A percentile compares a stretch with the other conserved stretches of the same genome.
Evolutionary conservation across 768 basidiomycete species (phyloP).

Genomic region (Phlebiopsis flavidoalba): DNA sequence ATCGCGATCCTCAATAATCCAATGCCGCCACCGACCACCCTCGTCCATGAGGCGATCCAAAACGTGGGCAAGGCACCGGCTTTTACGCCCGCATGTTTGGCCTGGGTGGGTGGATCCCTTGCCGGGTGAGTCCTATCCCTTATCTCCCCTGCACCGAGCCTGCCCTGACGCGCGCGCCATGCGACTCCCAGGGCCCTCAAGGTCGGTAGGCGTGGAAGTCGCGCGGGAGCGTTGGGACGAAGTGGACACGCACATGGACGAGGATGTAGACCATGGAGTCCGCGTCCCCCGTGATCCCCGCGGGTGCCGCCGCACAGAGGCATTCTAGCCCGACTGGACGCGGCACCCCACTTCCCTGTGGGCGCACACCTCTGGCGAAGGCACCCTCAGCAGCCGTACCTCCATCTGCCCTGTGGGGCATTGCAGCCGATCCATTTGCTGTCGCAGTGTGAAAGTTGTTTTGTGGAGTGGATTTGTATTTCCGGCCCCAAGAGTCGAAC

Average conservation of each 20-base stretch:
- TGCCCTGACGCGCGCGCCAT: conserved; percentile 1
- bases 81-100: conserved; percentile 73
- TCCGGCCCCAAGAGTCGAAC: background rate
- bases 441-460: conserved; percentile 5
- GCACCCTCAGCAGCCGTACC: background rate
- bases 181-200: conserved; percentile 61
- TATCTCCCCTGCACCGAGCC: background rate
- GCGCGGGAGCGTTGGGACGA: conserved; percentile 86
- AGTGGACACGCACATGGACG: conserved; percentile 36
- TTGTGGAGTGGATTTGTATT: background rate
- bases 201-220: conserved; percentile 79
- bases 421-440: background rate
- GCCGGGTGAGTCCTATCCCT: conserved; percentile 61
- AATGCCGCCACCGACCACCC: conserved; percentile 42
- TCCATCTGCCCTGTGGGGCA: background rate
- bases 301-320: conserved; percentile 29
- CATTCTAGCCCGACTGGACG: conserved; percentile 82
- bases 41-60: conserved; percentile 46
- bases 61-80: conserved; percentile 85
- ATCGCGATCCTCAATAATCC: conserved; percentile 88
- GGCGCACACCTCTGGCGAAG: conserved; percentile 65
- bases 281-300: conserved; percentile 16
- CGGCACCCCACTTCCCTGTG: conserved; percentile 48
- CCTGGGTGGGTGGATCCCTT: conserved; percentile 92
- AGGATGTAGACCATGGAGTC: conserved; percentile 32